Evolutionary conservation across 1,284 basidiomycete species (phyloP).

Genomic region (Sanguinoderma infundibulare): DNA sequence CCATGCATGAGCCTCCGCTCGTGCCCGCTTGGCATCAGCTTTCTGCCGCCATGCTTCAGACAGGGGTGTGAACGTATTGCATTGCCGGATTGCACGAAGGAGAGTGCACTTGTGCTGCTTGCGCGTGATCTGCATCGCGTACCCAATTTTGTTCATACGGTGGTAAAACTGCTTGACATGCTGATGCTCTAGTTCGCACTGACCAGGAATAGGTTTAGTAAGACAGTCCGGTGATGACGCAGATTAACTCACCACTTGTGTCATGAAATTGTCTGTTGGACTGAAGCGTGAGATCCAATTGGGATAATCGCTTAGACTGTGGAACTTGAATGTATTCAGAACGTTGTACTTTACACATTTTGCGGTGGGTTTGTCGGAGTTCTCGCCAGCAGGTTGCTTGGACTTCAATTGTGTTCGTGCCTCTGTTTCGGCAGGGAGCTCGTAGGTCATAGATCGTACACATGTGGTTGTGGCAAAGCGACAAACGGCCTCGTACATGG

Average conservation of each 20-base stretch:
- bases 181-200: slow-evolving; percentile 42
- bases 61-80: slow-evolving; percentile 31
- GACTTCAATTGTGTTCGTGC: slow-evolving; percentile 1
- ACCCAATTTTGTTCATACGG: slow-evolving; percentile 37
- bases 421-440: slow-evolving; percentile 32
- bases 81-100: slow-evolving; percentile 9
- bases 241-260: slow-evolving; percentile 5
- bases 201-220: no score
- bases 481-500: slow-evolving; percentile 24
- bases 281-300: slow-evolving; percentile 34
- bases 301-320: slow-evolving; percentile 35
- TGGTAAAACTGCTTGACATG: slow-evolving; percentile 38
- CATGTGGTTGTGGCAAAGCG: slow-evolving; percentile 28
- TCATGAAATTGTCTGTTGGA: slow-evolving; percentile 38
- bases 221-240: no score
- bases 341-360: slow-evolving; percentile 18
- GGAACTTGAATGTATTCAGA: slow-evolving; percentile 38
- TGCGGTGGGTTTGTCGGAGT: not conserved
- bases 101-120: not conserved
- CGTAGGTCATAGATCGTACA: slow-evolving; percentile 21
- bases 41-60: not conserved
- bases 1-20: not conserved
- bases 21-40: not conserved
- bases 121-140: slow-evolving; percentile 28
- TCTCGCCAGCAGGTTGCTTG: not conserved